Conservation (phyloP, 441 rosid species). For the Corymbia calophylla region DNA sequence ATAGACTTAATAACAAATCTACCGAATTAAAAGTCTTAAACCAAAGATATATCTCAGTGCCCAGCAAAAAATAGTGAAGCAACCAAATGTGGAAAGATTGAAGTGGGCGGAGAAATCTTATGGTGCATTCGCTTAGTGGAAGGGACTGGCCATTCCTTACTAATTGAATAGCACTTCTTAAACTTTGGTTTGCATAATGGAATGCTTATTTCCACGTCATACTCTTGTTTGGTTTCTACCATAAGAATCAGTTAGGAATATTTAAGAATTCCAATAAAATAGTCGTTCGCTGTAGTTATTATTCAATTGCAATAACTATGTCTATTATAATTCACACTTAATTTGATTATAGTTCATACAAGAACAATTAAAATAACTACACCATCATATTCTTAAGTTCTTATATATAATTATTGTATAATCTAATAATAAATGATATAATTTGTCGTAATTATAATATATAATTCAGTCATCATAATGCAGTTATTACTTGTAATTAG, state of each 20-base stretch:
- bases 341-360: too few species aligned
- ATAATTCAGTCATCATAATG: too few species aligned
- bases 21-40: too few species aligned
- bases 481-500: too few species aligned
- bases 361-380: neutral
- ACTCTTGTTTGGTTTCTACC: too few species aligned
- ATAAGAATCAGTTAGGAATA: too few species aligned
- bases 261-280: neutral
- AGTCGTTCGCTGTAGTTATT: neutral
- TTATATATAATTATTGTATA: neutral
- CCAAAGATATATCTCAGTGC: neutral
- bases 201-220: too few species aligned
- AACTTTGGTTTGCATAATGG: too few species aligned
- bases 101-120: neutral
- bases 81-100: neutral
- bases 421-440: too few species aligned
- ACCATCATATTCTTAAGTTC: neutral
- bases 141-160: neutral
- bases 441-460: too few species aligned
- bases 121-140: neutral
- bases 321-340: neutral
- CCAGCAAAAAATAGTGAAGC: neutral
- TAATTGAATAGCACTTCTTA: too few species aligned
- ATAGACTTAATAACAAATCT: rapidly evolving
- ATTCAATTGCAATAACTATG: neutral